Base-by-base conservation (phyloP, 2,329 filamentous ascomycete species). In the Fusarium sp. region DNA sequence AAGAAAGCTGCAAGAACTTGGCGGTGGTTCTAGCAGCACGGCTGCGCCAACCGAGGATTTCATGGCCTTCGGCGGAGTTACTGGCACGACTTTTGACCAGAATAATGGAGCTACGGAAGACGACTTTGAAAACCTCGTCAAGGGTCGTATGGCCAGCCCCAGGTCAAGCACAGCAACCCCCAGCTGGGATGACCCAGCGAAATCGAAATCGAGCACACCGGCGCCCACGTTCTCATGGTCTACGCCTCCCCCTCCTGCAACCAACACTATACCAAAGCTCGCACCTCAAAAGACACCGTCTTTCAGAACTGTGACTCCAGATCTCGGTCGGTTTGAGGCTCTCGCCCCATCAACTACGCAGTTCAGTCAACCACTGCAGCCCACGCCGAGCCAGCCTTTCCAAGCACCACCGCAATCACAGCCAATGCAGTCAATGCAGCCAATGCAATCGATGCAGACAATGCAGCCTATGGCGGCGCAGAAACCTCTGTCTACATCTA, bases 41-140 rank as follows among this genome's bases (percentile, higher is more conserved):
- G 80, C 82, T 4, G 83, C 83, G 4, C 81, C 85, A 6, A 88
- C 81, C 71, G 90, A 91, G 47, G 90, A 93, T 73, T 91, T 92
- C 70, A 86, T 93, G 81, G 89, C 88, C 4, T 92, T 93, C 75
- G 89, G 88, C n/a, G 86, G 86, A 32, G 81, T 89, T n/a, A 90
- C 88, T 6, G 90, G 90, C 27, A 87, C 86, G 4, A 81, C 83
- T 0, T 87, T 90, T 58, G 85, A 89, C 53, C 75, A 79, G 5
- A 76, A 83, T 44, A 86, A 85, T 51, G 84, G 86, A 11, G 84
- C 86, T 6, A 85, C 83, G 4, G 86, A 92, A 51, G 88, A 92
- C 62, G 94, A 97, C 76, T 99, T 98, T 76, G 94, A 97, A 78
- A 88, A 88, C 3, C 88, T 99, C 4, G 94, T 99, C 54, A 94